Conservation (phyloP, 23 red algal species). For the Agarophyton chilense region DNA sequence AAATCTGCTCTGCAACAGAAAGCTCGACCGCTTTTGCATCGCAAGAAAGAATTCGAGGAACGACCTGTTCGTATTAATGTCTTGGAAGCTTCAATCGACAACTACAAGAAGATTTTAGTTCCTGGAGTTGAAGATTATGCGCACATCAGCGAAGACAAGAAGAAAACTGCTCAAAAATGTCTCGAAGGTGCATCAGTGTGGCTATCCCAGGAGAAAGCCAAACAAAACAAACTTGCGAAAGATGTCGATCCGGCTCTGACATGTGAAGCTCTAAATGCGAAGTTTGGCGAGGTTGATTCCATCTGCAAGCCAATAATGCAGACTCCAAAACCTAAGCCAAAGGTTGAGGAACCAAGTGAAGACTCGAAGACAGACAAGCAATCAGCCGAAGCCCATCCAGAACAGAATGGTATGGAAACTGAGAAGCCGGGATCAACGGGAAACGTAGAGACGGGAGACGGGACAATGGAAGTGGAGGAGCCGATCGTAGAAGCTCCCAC, state of each 20-base stretch:
- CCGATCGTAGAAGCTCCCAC: not conserved
- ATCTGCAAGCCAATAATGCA: constrained; percentile 55
- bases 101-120: constrained; percentile 57
- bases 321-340: constrained; percentile 59
- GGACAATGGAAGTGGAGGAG: constrained; percentile 30
- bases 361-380: not conserved
- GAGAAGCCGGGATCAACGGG: not conserved
- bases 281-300: constrained; percentile 34
- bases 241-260: constrained; percentile 75
- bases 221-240: constrained; percentile 51
- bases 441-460: not conserved
- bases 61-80: constrained; percentile 62
- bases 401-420: constrained; percentile 5
- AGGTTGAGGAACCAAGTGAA: constrained; percentile 19
- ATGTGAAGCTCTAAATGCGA: constrained; percentile 57
- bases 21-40: constrained; percentile 26
- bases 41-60: constrained; percentile 80
- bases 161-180: constrained; percentile 65
- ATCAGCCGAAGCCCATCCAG: not conserved
- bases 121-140: constrained; percentile 53
- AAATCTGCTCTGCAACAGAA: constrained; percentile 52
- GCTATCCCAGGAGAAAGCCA: constrained; percentile 59
- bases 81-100: constrained; percentile 48
- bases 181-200: constrained; percentile 74
- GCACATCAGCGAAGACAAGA: constrained; percentile 79